Evolutionary conservation across 2,329 filamentous ascomycete species (phyloP).

Genomic region (Spiromastix sp.): DNA sequence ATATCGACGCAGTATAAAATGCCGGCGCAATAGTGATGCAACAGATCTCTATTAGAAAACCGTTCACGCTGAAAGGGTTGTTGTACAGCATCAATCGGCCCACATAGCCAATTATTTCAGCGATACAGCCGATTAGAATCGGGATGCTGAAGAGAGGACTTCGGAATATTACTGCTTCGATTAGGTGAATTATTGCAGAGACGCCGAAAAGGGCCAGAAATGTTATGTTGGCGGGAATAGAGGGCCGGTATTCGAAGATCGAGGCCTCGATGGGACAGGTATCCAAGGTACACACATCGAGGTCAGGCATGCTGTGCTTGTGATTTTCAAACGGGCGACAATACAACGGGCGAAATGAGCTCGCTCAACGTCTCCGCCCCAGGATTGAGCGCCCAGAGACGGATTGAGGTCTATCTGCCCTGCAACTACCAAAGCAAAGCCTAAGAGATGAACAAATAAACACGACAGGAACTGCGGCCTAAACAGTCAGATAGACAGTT

Average conservation of each 20-base stretch:
- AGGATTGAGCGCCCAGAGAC: no score
- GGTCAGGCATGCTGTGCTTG: background rate
- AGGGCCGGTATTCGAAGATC: slow-evolving; percentile 36
- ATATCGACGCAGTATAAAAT: slow-evolving; percentile 54
- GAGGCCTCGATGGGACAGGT: slow-evolving; percentile 29
- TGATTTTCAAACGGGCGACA: background rate
- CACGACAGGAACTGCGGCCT: no score
- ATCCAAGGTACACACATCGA: slow-evolving; percentile 22
- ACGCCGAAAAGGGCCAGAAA: slow-evolving; percentile 36
- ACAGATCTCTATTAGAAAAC: slow-evolving; percentile 57
- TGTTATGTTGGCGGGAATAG: slow-evolving; percentile 28
- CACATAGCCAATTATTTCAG: slow-evolving; percentile 52
- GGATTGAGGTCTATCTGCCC: no score
- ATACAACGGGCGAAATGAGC: no score
- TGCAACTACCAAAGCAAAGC: no score
- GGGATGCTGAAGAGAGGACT: slow-evolving; percentile 34
- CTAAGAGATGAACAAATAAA: no score
- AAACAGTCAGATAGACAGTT: no score
- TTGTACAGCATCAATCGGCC: slow-evolving; percentile 48
- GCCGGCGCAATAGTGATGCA: slow-evolving; percentile 49
- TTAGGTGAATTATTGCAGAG: slow-evolving; percentile 27
- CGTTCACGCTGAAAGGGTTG: slow-evolving; percentile 49
- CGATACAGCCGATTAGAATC: slow-evolving; percentile 47
- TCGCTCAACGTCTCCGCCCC: no score
- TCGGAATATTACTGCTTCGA: slow-evolving; percentile 26